phyloP scores from a whole-genome alignment of 805 yeast genomes.

The Pichia exigua region DNA sequence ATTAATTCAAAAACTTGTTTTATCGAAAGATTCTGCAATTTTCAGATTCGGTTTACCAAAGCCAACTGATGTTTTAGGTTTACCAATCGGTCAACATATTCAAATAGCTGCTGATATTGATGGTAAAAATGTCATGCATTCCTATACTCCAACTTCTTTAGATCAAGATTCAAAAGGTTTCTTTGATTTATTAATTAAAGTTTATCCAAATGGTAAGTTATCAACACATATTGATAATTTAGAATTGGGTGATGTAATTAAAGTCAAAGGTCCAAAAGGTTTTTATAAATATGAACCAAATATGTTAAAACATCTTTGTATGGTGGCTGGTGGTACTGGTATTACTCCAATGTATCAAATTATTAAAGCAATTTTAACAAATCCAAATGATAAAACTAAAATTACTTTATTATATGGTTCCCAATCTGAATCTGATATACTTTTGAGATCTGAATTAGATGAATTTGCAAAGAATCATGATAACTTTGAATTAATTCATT shows the following conservation, averaged over 20 bases:
- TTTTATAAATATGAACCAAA: slow-evolving; percentile 75
- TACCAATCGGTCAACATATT: slow-evolving; percentile 93
- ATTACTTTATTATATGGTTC: slow-evolving; percentile 75
- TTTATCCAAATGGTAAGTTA: slow-evolving; percentile 79
- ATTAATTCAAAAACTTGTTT: slow-evolving; percentile 62
- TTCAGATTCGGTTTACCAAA: slow-evolving; percentile 80
- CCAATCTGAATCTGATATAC: slow-evolving; percentile 69
- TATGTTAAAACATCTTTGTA: slow-evolving; percentile 63
- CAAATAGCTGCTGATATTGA: slow-evolving; percentile 66
- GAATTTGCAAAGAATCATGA: slow-evolving; percentile 48
- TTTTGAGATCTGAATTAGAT: slow-evolving; percentile 75
- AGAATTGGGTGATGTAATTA: slow-evolving; percentile 70
- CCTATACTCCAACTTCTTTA: slow-evolving; percentile 84
- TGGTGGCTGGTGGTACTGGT: slow-evolving; percentile 98
- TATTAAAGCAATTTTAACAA: slow-evolving; percentile 66
- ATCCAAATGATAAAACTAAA: slow-evolving; percentile 74
- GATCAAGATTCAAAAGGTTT: slow-evolving; percentile 67
- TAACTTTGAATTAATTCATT: slow-evolving; percentile 60
- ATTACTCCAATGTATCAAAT: slow-evolving; percentile 94
- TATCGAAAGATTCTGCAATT: slow-evolving; percentile 74
- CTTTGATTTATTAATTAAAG: slow-evolving; percentile 80
- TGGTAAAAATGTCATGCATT: slow-evolving; percentile 75
- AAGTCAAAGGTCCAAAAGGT: slow-evolving; percentile 88
- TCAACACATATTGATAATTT: slow-evolving; percentile 66
- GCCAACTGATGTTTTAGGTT: slow-evolving; percentile 65